A percentile compares a stretch with the other conserved stretches of the same genome.
phyloP scores from a whole-genome alignment of 371 early-diverging fungal genomes.

The Choanephora cucurbitarum region DNA sequence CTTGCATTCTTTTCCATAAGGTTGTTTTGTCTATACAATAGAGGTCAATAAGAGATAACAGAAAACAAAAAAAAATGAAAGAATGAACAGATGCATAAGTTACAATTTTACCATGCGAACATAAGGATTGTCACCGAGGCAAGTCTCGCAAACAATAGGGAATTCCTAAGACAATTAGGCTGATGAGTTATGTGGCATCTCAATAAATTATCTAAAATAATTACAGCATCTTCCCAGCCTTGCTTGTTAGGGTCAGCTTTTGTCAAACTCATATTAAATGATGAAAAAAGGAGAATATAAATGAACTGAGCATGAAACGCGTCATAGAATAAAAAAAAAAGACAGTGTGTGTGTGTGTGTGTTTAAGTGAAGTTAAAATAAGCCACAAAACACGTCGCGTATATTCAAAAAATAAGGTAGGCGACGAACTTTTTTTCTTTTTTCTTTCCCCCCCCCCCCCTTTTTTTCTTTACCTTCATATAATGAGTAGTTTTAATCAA shows the following conservation, averaged over 20 bases:
- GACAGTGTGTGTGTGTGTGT: too few species aligned
- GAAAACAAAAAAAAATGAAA: background rate
- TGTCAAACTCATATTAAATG: constrained; percentile 49
- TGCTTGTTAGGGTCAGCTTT: constrained; percentile 74
- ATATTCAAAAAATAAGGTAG: background rate
- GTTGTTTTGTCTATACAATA: constrained; percentile 74
- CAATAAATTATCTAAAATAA: too few species aligned
- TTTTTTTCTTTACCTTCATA: background rate
- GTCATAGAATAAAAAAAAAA: background rate
- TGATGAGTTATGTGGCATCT: too few species aligned
- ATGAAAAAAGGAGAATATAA: background rate
- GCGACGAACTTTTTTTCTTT: constrained; percentile 4
- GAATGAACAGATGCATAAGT: background rate
- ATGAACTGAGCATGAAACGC: background rate
- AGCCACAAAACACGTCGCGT: constrained; percentile 21
- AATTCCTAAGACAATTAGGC: constrained; percentile 64
- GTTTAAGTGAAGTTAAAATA: too few species aligned
- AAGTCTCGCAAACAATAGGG: constrained; percentile 94
- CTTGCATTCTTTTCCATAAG: constrained; percentile 91
- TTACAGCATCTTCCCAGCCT: constrained; percentile 74
- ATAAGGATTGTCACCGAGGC: constrained; percentile 96
- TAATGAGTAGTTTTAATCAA: constrained; percentile 22
- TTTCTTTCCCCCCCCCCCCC: constrained; percentile 5
- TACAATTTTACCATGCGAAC: constrained; percentile 83
- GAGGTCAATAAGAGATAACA: background rate